Evolutionary conservation across 2,329 filamentous ascomycete species (phyloP).

Genomic region (Penicillium occitanis): DNA sequence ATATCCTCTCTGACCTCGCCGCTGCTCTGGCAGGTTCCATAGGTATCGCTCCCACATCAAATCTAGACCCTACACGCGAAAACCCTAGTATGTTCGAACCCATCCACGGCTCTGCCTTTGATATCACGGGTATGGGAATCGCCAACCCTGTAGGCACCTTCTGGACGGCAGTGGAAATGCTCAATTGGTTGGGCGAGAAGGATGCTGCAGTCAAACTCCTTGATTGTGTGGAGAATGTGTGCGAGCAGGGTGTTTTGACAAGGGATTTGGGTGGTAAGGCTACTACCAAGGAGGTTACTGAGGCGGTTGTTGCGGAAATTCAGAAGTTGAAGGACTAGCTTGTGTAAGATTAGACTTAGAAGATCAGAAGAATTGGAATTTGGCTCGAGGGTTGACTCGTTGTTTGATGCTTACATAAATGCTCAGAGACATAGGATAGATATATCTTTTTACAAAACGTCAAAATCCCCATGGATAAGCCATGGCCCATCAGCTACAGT

Average conservation of each 20-base stretch:
- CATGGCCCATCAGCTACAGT: conserved; percentile 37
- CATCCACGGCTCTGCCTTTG: conserved; percentile 63
- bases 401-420: background rate
- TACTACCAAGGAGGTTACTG: conserved; percentile 59
- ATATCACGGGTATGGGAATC: conserved; percentile 63
- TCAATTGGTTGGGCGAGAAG: conserved; percentile 62
- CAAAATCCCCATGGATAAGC: conserved; percentile 32
- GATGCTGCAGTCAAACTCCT: conserved; percentile 59
- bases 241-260: conserved; percentile 56
- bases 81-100: conserved; percentile 65
- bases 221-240: conserved; percentile 61
- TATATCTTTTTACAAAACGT: conserved; percentile 20
- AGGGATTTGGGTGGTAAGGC: conserved; percentile 60
- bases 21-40: conserved; percentile 69
- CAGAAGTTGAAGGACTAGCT: conserved; percentile 38
- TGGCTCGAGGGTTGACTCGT: background rate
- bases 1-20: conserved; percentile 69
- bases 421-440: background rate
- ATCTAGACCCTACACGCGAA: conserved; percentile 63
- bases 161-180: conserved; percentile 69
- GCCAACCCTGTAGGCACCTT: conserved; percentile 66
- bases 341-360: background rate
- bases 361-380: background rate
- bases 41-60: conserved; percentile 69
- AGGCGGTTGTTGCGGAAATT: conserved; percentile 56